phyloP scores from a whole-genome alignment of 2,329 filamentous ascomycete genomes.

The Calonectria naviculata region DNA sequence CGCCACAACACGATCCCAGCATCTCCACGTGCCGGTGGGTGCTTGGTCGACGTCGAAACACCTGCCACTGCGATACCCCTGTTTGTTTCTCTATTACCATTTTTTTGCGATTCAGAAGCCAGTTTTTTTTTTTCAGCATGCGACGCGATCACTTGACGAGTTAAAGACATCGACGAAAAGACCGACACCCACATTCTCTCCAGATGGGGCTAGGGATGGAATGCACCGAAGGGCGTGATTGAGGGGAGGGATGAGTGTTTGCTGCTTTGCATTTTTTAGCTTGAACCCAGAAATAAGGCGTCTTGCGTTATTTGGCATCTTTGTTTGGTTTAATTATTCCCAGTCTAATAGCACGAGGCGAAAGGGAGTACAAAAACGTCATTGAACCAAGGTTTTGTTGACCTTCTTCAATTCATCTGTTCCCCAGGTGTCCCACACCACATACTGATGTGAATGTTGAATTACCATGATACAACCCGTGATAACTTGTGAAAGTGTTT shows the following conservation, averaged over 20 bases:
- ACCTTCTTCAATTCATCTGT: neutral
- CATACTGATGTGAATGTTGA: neutral
- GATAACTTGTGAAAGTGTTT: neutral
- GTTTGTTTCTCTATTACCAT: constrained; percentile 47
- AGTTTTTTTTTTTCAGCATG: constrained; percentile 38
- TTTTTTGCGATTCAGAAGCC: constrained; percentile 46
- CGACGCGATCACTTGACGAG: constrained; percentile 42
- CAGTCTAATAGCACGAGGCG: constrained; percentile 47
- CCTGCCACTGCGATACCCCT: constrained; percentile 23
- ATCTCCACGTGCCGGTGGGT: constrained; percentile 29
- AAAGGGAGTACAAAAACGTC: constrained; percentile 48
- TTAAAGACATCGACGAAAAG: constrained; percentile 37
- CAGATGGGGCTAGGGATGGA: constrained; percentile 32
- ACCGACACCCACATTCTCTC: constrained; percentile 22
- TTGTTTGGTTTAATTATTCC: constrained; percentile 41
- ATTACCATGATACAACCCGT: neutral
- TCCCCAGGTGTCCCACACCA: neutral
- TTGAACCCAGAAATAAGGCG: constrained; percentile 23
- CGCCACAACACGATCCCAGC: constrained; percentile 33
- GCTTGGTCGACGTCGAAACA: constrained; percentile 20
- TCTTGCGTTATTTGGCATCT: constrained; percentile 33
- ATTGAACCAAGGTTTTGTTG: constrained; percentile 39
- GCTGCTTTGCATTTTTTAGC: constrained; percentile 21
- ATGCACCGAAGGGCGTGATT: constrained; percentile 31
- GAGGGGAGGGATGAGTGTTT: constrained; percentile 31